Evolutionary conservation across 1,284 basidiomycete species (phyloP).

Genomic region (Microbotryum scabiosae): DNA sequence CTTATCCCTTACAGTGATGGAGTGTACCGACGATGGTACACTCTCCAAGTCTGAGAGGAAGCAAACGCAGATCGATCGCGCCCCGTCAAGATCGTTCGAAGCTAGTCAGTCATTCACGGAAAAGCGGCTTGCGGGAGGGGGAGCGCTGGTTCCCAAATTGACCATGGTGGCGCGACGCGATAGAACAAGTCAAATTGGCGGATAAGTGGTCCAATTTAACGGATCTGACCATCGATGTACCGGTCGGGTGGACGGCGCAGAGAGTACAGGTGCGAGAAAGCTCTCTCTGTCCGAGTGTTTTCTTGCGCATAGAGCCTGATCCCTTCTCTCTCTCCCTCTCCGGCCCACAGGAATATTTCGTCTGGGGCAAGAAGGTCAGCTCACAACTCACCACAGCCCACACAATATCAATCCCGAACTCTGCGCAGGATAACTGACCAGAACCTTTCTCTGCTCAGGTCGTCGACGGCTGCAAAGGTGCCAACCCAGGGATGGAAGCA

Average conservation of each 20-base stretch:
- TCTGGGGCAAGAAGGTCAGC: constrained; percentile 44
- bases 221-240: constrained; percentile 40
- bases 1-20: constrained; percentile 1
- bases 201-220: constrained; percentile 45
- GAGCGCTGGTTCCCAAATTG: too few relatives aligned
- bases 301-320: too few relatives aligned
- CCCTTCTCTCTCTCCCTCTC: not conserved
- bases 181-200: constrained; percentile 38
- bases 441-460: not conserved
- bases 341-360: constrained; percentile 23
- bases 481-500: constrained; percentile 38
- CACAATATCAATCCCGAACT: too few relatives aligned
- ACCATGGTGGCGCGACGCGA: too few relatives aligned
- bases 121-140: too few relatives aligned
- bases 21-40: constrained; percentile 20
- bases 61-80: constrained; percentile 40
- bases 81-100: constrained; percentile 38
- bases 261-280: constrained; percentile 14
- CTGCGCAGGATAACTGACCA: not conserved
- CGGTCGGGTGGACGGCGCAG: constrained; percentile 31
- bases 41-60: constrained; percentile 35
- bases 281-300: not conserved
- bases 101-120: constrained; percentile 27
- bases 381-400: constrained; percentile 28
- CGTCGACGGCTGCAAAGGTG: constrained; percentile 35